These are phyloP conservation scores for Silene conica DNA, from an alignment of 148 eudicot genomes.

Conservation along the genomic window DNA sequence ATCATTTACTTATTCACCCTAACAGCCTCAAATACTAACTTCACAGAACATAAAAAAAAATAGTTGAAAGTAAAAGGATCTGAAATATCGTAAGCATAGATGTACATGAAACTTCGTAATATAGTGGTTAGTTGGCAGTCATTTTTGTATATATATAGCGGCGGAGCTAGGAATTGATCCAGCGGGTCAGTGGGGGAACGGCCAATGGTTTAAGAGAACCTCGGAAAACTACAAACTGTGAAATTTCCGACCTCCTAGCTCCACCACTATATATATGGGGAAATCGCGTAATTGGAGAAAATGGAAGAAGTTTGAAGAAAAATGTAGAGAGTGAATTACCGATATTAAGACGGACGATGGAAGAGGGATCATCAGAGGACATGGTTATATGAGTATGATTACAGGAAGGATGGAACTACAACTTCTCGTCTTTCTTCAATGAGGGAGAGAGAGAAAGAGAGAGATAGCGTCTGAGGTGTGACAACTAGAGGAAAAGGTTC, in stretches of 20 bases:
- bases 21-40: not conserved
- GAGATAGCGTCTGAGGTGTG: not conserved
- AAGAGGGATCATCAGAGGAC: constrained; percentile 33
- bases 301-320: not conserved
- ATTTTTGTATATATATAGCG: not conserved
- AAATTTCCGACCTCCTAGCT: too few relatives aligned
- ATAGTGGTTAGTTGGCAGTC: not conserved
- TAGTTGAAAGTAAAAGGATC: not conserved
- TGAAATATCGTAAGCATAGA: not conserved
- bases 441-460: not conserved
- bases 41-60: not conserved
- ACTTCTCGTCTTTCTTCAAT: not conserved
- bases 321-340: constrained; percentile 29
- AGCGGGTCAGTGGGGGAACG: too few relatives aligned
- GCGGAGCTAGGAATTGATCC: too few relatives aligned
- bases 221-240: too few relatives aligned
- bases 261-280: too few relatives aligned
- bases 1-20: not conserved
- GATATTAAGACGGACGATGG: constrained; percentile 65
- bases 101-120: not conserved
- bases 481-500: too few relatives aligned
- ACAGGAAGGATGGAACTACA: not conserved
- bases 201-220: too few relatives aligned
- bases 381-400: constrained; percentile 2
- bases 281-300: not conserved